Evolutionary conservation across 2,329 filamentous ascomycete species (phyloP).

Genomic region (Fusarium tjaetaba): DNA sequence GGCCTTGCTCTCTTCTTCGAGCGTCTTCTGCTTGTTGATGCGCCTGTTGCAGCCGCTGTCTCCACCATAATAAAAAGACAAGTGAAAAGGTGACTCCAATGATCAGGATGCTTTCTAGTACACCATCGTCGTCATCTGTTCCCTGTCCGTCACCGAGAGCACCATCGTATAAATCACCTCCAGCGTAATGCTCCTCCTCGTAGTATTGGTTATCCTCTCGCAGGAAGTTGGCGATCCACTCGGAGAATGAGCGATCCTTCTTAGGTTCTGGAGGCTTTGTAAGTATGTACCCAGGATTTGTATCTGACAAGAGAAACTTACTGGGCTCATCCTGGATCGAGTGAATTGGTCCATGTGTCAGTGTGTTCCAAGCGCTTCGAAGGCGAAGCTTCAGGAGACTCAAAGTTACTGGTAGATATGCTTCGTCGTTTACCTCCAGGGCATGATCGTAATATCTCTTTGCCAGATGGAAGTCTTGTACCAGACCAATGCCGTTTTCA

Average conservation of each 20-base stretch:
- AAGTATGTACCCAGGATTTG: not conserved
- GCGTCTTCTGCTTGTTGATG: constrained; percentile 52
- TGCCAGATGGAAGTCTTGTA: constrained; percentile 95
- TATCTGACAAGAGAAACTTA: constrained; percentile 56
- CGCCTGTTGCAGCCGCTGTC: constrained; percentile 74
- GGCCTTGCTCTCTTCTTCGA: constrained; percentile 47
- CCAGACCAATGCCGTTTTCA: constrained; percentile 91
- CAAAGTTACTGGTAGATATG: constrained; percentile 90
- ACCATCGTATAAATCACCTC: constrained; percentile 64
- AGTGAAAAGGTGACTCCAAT: constrained; percentile 79
- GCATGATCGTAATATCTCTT: constrained; percentile 97
- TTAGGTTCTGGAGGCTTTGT: constrained; percentile 65
- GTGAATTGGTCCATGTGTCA: constrained; percentile 91
- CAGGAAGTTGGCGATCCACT: constrained; percentile 90
- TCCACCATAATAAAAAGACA: constrained; percentile 82
- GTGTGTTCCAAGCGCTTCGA: constrained; percentile 92
- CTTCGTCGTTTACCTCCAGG: constrained; percentile 89
- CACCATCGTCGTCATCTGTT: constrained; percentile 74
- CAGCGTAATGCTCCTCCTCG: constrained; percentile 68
- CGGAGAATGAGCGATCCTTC: constrained; percentile 79
- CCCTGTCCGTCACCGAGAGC: constrained; percentile 69
- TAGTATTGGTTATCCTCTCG: constrained; percentile 74
- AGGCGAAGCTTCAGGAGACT: constrained; percentile 86
- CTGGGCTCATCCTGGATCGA: constrained; percentile 90
- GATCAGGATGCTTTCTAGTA: constrained; percentile 87